These are phyloP conservation scores for Mycotypha africana DNA, from an alignment of 371 early-diverging fungal genomes.

Conservation along the genomic window DNA sequence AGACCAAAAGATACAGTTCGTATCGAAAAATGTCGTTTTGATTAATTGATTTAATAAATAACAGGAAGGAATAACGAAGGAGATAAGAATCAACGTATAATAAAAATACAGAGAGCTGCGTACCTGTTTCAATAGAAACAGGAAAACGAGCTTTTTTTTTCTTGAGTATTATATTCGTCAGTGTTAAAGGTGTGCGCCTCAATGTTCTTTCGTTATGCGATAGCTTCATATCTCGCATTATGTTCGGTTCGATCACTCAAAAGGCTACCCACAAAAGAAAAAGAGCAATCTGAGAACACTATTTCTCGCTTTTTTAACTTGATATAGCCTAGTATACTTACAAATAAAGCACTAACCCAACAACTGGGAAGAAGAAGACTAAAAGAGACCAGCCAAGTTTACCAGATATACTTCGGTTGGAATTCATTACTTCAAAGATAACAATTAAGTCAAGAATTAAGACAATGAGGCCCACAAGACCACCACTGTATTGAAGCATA, in stretches of 20 bases:
- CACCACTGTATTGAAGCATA: constrained; percentile 41
- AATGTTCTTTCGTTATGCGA: constrained; percentile 31
- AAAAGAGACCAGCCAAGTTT: constrained; percentile 56
- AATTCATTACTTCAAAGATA: constrained; percentile 59
- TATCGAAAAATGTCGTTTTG: constrained; percentile 29
- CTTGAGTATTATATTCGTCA: no score
- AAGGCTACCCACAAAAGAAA: constrained; percentile 47
- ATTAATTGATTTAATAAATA: constrained; percentile 12
- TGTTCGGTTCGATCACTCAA: constrained; percentile 51
- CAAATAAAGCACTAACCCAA: constrained; percentile 58
- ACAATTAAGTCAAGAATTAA: constrained; percentile 55
- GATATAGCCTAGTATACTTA: no score
- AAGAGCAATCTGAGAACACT: no score
- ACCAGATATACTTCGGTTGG: constrained; percentile 40
- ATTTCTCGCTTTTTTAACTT: no score
- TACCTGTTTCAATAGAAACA: no score
- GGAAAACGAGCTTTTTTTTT: no score
- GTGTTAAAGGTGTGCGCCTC: no score
- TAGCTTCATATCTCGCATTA: constrained; percentile 42
- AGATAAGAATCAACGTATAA: no score
- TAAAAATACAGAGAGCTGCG: no score
- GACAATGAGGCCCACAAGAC: constrained; percentile 45
- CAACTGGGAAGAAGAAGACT: constrained; percentile 58
- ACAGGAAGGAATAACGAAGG: no score
- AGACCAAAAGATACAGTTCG: constrained; percentile 38